Base-by-base conservation (phyloP, 352 stramenopile genomes). In the Lagenidium giganteum region DNA sequence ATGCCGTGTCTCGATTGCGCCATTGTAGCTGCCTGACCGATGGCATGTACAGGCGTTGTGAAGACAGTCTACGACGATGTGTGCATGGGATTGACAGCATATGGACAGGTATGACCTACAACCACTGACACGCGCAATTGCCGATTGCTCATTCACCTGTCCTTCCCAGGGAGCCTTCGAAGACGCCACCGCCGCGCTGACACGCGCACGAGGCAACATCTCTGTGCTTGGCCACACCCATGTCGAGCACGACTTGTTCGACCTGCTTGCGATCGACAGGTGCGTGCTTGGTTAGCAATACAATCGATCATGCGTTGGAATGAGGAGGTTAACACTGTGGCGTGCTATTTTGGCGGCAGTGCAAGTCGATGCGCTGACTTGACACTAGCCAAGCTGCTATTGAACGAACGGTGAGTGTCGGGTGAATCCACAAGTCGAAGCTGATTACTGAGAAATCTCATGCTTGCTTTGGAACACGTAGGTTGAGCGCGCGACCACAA, bases 201-300 rank as follows among this genome's bases (percentile, higher is more conserved):
- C 92, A 13, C 63, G 64, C 4, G 64, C 87, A 13, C 82, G 79
- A 17, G 72, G 73, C 40, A 80, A 75, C 35, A 57, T 84, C 25
- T 54, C 63, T n/a, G 46, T 89, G n/a, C 68, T 94, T 23, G 79
- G 82, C 21, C 79, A 76, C 30, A 89, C 78, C 4, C 56, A 54
- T 12, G 67, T 88, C 16, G 67, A 91, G 50, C 71, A 87, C 32
- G 82, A 92, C 35, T 51, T 94, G 12, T 42, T 89, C 7, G 74
- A 92, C 1, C 47, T 90, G 37, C 64, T 94, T 0, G 62, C 92
- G 13, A 70, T 92, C 12, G 82, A 94, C 37, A 83, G 75, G 82
- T 94, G 60, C 30, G 62, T 27, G 21, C n/a, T 32, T 28, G 13
- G 12, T 12, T 24, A 53, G n/a, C 17, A 7, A 52, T 37, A 34